Evolutionary conservation across 2,329 filamentous ascomycete genomes (phyloP).

Genomic region (Aspergillus luchuensis): DNA sequence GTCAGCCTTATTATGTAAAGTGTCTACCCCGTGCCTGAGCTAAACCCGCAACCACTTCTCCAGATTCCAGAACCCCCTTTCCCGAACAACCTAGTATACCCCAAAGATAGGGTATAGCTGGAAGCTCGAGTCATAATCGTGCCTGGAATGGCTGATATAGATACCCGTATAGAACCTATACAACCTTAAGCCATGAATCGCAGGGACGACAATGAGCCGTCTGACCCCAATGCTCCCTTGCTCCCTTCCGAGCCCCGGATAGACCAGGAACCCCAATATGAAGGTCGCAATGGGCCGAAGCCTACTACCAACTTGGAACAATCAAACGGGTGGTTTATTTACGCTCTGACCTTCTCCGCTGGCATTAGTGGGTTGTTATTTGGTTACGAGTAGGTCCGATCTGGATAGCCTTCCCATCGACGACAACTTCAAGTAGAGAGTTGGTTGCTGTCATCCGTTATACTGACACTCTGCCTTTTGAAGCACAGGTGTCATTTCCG

Average conservation of each 20-base stretch:
- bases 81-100: not conserved
- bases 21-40: not conserved
- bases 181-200: constrained; percentile 27
- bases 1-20: constrained; percentile 4
- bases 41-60: constrained; percentile 5
- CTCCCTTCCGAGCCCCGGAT: constrained; percentile 25
- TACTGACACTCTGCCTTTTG: constrained; percentile 20
- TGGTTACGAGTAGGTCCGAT: constrained; percentile 57
- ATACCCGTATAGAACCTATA: constrained; percentile 15
- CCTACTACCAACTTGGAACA: constrained; percentile 18
- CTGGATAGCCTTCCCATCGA: not conserved
- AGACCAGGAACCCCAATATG: constrained; percentile 6
- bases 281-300: constrained; percentile 16
- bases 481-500: constrained; percentile 63
- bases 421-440: not conserved
- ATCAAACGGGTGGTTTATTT: constrained; percentile 52
- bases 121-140: not conserved
- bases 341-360: constrained; percentile 59
- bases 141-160: not conserved
- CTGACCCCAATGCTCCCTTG: constrained; percentile 34
- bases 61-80: not conserved
- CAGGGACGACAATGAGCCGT: constrained; percentile 25
- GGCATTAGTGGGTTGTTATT: constrained; percentile 62
- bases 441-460: not conserved
- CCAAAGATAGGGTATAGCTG: not conserved